Conservation (phyloP, 257 asterid species). For the Vinca minor region DNA sequence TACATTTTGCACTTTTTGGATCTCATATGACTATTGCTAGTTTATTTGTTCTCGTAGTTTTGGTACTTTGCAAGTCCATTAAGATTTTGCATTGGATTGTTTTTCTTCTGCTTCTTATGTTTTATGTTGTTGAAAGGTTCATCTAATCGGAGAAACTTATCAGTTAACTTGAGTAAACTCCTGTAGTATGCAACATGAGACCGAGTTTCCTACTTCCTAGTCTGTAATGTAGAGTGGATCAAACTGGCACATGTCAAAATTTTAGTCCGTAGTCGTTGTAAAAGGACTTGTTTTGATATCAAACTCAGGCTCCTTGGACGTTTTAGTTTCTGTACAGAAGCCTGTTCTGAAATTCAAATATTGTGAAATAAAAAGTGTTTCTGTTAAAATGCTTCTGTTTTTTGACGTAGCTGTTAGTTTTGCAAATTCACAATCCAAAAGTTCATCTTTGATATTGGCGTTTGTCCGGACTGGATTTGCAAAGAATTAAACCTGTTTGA, state of each 20-base stretch:
- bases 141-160: background rate
- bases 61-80: background rate
- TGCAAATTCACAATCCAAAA: too few relatives aligned
- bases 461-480: too few relatives aligned
- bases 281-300: background rate
- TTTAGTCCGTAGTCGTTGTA: background rate
- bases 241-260: too few relatives aligned
- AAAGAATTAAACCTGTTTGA: too few relatives aligned
- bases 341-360: too few relatives aligned
- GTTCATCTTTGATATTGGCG: too few relatives aligned
- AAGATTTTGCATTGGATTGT: background rate
- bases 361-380: too few relatives aligned
- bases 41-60: background rate
- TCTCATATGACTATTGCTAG: background rate
- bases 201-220: background rate
- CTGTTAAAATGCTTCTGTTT: too few relatives aligned
- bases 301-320: background rate
- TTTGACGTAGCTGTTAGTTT: too few relatives aligned
- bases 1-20: background rate
- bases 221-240: background rate
- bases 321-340: background rate
- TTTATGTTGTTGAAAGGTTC: background rate
- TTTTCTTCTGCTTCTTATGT: background rate
- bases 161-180: background rate
- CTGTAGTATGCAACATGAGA: background rate